These are phyloP conservation scores for Solanum pinnatisectum DNA, from an alignment of 257 asterid species.

Conservation along the genomic window DNA sequence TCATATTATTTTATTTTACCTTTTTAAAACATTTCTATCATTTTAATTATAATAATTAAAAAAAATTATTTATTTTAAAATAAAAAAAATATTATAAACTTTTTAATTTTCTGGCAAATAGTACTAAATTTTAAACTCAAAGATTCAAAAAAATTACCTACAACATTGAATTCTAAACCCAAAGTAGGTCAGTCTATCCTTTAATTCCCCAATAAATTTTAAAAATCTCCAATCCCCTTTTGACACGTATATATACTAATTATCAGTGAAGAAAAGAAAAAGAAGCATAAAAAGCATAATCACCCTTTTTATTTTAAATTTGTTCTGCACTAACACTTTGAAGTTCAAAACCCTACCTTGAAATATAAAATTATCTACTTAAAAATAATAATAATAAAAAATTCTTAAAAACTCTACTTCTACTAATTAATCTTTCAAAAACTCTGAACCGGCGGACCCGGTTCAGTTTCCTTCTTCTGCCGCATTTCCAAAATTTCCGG, in stretches of 20 bases:
- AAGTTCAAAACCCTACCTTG: not conserved
- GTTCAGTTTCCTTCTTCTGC: constrained; percentile 15
- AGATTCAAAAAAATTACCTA: not conserved
- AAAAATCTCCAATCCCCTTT: not conserved
- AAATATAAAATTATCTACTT: not conserved
- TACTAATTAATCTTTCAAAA: not conserved
- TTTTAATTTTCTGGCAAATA: not conserved
- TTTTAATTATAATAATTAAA: too few species aligned
- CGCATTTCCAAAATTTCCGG: constrained; percentile 31
- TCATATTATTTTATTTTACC: too few species aligned
- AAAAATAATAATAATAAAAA: not conserved
- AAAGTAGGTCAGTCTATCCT: not conserved
- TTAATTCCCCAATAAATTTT: not conserved
- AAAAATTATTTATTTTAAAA: too few species aligned
- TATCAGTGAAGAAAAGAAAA: not conserved
- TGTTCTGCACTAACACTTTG: not conserved
- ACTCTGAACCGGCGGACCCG: constrained; percentile 5
- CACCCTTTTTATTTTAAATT: not conserved
- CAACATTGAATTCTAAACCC: not conserved
- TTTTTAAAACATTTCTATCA: too few species aligned
- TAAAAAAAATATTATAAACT: too few species aligned
- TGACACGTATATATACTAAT: not conserved
- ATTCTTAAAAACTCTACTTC: not conserved
- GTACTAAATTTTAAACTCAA: not conserved
- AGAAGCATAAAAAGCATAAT: not conserved